phyloP scores from a whole-genome alignment of 2,329 filamentous ascomycete genomes.

The Ophiocordyceps robertsii region DNA sequence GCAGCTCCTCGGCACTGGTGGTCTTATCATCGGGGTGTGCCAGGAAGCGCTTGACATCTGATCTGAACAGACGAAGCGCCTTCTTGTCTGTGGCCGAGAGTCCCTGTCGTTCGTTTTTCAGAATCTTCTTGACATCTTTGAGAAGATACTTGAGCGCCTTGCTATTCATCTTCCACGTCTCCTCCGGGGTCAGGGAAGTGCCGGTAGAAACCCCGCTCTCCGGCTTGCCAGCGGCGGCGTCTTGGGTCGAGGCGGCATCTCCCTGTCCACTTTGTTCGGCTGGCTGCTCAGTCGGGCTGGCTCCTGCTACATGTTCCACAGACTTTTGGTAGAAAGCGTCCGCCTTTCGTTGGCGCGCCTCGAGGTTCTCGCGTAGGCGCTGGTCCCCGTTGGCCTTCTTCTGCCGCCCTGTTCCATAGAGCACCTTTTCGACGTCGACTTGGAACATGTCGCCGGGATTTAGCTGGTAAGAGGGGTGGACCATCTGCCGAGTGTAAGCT shows the following conservation, averaged over 20 bases:
- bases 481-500: constrained; percentile 48
- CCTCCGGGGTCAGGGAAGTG: constrained; percentile 8
- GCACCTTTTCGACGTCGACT: constrained; percentile 76
- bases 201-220: not conserved
- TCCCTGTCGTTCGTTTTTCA: constrained; percentile 29
- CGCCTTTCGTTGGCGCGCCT: constrained; percentile 13
- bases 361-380: constrained; percentile 12
- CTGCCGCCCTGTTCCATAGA: constrained; percentile 70
- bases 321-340: constrained; percentile 10
- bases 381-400: constrained; percentile 32
- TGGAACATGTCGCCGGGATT: constrained; percentile 99
- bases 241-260: not conserved
- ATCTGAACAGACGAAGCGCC: constrained; percentile 59
- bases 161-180: constrained; percentile 12
- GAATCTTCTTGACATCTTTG: constrained; percentile 17
- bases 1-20: constrained; percentile 14
- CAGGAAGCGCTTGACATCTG: constrained; percentile 49
- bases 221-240: too few species aligned
- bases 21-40: constrained; percentile 17
- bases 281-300: not conserved
- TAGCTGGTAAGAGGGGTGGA: constrained; percentile 79
- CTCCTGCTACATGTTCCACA: not conserved
- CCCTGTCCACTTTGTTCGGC: not conserved
- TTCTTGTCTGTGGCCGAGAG: constrained; percentile 62
- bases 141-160: constrained; percentile 14